phyloP scores from a whole-genome alignment of 2,329 filamentous ascomycete species.

The Cephalotrichum gorgonifer region DNA sequence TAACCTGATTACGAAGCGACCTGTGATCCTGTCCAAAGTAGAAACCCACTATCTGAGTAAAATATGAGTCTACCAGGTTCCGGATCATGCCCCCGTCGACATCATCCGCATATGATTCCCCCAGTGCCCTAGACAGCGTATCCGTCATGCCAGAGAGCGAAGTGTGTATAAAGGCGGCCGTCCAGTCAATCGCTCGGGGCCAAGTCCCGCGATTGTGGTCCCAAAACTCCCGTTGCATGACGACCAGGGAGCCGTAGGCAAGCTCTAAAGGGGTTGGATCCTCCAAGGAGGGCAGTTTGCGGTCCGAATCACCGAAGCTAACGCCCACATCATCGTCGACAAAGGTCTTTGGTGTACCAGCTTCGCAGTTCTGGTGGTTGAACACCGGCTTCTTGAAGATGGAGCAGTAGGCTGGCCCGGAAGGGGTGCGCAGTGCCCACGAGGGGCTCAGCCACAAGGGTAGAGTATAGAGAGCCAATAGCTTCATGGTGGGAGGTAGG shows the following conservation, averaged over 20 bases:
- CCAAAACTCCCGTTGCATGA: slow-evolving; percentile 73
- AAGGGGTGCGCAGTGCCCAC: not conserved
- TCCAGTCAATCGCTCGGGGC: slow-evolving; percentile 88
- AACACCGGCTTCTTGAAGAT: slow-evolving; percentile 8
- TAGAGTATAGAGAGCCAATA: not conserved
- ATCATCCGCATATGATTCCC: slow-evolving; percentile 21
- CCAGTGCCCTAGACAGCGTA: slow-evolving; percentile 55
- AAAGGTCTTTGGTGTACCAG: slow-evolving; percentile 6
- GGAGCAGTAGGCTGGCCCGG: slow-evolving; percentile 4
- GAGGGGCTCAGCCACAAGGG: not conserved
- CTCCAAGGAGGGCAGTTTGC: not conserved
- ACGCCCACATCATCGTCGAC: slow-evolving; percentile 7
- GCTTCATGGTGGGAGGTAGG: not conserved
- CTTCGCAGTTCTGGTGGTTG: slow-evolving; percentile 6
- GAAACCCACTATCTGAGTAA: slow-evolving; percentile 63
- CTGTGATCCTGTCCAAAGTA: slow-evolving; percentile 83
- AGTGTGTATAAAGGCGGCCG: slow-evolving; percentile 72
- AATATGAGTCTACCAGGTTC: slow-evolving; percentile 58
- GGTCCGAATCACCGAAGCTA: not conserved
- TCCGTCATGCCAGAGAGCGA: slow-evolving; percentile 64
- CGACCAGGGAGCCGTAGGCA: slow-evolving; percentile 54
- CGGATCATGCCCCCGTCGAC: slow-evolving; percentile 11
- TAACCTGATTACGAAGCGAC: slow-evolving; percentile 51
- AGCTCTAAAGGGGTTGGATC: slow-evolving; percentile 26
- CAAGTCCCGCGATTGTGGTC: slow-evolving; percentile 68